These are phyloP conservation scores for Tephrocybe sp. DNA, from an alignment of 768 basidiomycete species.

Conservation along the genomic window DNA sequence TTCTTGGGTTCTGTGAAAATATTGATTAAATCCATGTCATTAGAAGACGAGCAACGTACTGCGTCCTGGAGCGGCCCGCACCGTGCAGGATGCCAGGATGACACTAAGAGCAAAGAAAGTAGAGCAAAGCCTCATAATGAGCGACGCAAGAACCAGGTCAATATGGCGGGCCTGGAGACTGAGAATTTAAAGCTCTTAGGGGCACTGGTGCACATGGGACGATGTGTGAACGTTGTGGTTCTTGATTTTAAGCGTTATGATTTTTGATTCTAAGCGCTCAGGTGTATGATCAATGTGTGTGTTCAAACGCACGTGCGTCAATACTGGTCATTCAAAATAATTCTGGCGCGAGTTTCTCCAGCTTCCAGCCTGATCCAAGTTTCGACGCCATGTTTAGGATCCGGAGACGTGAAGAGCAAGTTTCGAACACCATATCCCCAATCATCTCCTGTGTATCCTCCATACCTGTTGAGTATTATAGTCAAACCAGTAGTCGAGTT, in stretches of 20 bases:
- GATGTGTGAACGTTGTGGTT: too few species aligned
- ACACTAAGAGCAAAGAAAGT: background rate
- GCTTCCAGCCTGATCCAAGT: conserved; percentile 67
- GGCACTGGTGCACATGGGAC: too few species aligned
- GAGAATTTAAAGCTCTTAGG: too few species aligned
- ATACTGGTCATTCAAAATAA: conserved; percentile 47
- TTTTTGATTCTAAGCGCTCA: too few species aligned
- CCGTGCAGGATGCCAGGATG: background rate
- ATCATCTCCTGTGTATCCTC: conserved; percentile 48
- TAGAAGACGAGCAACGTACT: background rate
- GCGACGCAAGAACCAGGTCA: too few species aligned
- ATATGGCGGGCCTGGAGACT: too few species aligned
- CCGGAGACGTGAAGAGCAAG: conserved; percentile 51
- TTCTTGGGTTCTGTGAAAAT: background rate
- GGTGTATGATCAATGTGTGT: too few species aligned
- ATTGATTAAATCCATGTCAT: background rate
- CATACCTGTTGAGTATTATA: conserved; percentile 50
- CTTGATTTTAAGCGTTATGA: too few species aligned
- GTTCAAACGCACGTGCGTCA: too few species aligned
- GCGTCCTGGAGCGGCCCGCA: conserved; percentile 1
- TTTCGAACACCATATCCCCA: conserved; percentile 72
- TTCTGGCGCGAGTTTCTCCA: conserved; percentile 53
- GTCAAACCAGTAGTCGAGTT: too few species aligned
- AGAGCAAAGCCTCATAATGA: too few species aligned
- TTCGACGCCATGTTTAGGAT: conserved; percentile 46